These are phyloP conservation scores for Globisporangium echinulatum DNA, from an alignment of 352 stramenopile species.

Conservation along the genomic window DNA sequence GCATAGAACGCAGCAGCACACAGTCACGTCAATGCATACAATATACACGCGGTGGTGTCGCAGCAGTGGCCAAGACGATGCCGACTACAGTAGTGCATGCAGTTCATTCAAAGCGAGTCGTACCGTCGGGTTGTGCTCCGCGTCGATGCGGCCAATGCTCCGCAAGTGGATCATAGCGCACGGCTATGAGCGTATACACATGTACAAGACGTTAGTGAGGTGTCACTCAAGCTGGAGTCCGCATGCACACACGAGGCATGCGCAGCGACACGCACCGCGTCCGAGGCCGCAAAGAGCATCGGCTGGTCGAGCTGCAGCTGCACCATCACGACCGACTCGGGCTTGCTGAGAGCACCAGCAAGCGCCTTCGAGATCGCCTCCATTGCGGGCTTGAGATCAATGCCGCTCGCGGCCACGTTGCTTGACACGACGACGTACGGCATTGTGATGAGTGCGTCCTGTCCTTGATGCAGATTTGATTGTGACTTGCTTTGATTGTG, in stretches of 20 bases:
- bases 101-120: neutral
- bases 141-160: constrained; percentile 51
- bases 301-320: constrained; percentile 40
- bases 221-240: neutral
- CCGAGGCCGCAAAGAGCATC: constrained; percentile 46
- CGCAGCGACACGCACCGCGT: constrained; percentile 23
- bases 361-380: constrained; percentile 34
- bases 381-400: constrained; percentile 27
- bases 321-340: constrained; percentile 52
- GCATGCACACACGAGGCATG: neutral
- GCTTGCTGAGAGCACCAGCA: constrained; percentile 35
- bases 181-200: constrained; percentile 17
- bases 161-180: constrained; percentile 48
- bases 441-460: constrained; percentile 16
- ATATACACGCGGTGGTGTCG: too few species aligned
- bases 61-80: too few species aligned
- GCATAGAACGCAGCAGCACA: neutral
- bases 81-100: neutral
- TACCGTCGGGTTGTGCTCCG: constrained; percentile 40
- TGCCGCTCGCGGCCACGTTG: constrained; percentile 30
- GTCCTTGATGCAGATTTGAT: too few species aligned
- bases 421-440: constrained; percentile 45
- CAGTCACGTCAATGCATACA: too few species aligned
- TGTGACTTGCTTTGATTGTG: too few species aligned
- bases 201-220: neutral